phyloP scores from a whole-genome alignment of 352 stramenopile genomes.

The Phytophthora agathidicida region DNA sequence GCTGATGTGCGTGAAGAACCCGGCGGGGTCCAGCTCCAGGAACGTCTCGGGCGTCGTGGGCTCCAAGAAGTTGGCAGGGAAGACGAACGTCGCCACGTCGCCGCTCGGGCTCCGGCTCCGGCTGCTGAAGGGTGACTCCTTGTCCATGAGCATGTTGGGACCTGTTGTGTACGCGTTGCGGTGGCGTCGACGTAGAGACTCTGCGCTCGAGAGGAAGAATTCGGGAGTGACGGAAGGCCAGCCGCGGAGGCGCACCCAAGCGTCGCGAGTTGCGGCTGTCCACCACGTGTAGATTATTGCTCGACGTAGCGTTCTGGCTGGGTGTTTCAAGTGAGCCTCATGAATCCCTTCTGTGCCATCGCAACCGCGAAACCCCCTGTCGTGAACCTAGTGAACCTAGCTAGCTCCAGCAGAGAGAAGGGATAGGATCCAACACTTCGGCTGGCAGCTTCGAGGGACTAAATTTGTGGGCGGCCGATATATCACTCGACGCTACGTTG shows the following conservation, averaged over 20 bases:
- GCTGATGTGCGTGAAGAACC: slow-evolving; percentile 25
- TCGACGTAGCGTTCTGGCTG: slow-evolving; percentile 18
- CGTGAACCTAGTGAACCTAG: slow-evolving; percentile 10
- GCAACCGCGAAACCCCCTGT: slow-evolving; percentile 21
- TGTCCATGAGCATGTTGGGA: slow-evolving; percentile 29
- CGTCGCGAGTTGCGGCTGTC: slow-evolving; percentile 36
- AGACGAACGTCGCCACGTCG: slow-evolving; percentile 21
- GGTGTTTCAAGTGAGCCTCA: slow-evolving; percentile 14
- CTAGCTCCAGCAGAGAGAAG: slow-evolving; percentile 5
- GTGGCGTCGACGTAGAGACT: slow-evolving; percentile 13
- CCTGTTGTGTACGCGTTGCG: slow-evolving; percentile 20
- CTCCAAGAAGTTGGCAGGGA: slow-evolving; percentile 30
- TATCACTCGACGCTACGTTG: slow-evolving; percentile 20
- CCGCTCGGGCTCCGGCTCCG: slow-evolving; percentile 1
- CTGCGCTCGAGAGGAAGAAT: slow-evolving; percentile 24
- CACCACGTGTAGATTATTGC: slow-evolving; percentile 6
- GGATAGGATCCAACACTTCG: slow-evolving; percentile 5
- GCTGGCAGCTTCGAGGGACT: slow-evolving; percentile 20
- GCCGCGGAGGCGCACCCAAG: slow-evolving; percentile 19
- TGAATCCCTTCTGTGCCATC: slow-evolving; percentile 19
- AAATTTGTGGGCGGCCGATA: slow-evolving; percentile 33
- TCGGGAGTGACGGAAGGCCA: slow-evolving; percentile 26
- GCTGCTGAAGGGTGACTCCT: background rate
- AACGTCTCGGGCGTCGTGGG: slow-evolving; percentile 33
- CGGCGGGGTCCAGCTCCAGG: slow-evolving; percentile 25